phyloP scores from a whole-genome alignment of 1,139 yeast genomes.

The Geotrichum candidum region DNA sequence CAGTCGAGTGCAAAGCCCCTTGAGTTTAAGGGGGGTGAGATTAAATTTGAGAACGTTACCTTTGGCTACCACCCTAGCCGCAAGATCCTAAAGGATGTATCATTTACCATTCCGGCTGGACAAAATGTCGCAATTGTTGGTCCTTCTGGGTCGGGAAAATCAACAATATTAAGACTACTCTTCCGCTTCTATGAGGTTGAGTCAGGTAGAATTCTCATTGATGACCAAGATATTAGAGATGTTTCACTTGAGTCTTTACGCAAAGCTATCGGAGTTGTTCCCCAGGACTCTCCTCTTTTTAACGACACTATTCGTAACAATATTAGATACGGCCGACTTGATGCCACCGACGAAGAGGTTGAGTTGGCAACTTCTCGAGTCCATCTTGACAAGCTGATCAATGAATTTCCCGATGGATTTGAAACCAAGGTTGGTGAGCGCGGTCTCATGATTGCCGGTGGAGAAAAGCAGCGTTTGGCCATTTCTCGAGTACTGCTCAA shows the following conservation, averaged over 20 bases:
- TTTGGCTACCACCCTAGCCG: conserved; percentile 89
- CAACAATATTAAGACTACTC: conserved; percentile 75
- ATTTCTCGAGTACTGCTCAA: conserved; percentile 83
- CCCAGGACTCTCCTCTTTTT: conserved; percentile 95
- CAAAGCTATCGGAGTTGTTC: conserved; percentile 79
- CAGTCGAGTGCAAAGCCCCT: conserved; percentile 57
- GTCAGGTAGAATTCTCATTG: conserved; percentile 71
- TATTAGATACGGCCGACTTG: conserved; percentile 75
- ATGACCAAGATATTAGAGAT: conserved; percentile 80
- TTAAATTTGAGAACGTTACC: conserved; percentile 81
- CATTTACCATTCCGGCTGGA: conserved; percentile 87
- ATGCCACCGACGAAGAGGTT: conserved; percentile 71
- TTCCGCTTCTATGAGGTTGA: conserved; percentile 86
- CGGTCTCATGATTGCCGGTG: conserved; percentile 99
- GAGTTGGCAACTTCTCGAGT: conserved; percentile 58
- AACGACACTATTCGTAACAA: conserved; percentile 86
- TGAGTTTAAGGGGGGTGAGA: conserved; percentile 56
- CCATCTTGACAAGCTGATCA: conserved; percentile 56
- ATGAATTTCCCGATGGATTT: conserved; percentile 74
- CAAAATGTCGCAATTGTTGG: conserved; percentile 89
- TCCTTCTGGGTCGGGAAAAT: conserved; percentile 92
- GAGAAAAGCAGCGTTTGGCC: conserved; percentile 93
- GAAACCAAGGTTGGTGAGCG: conserved; percentile 92
- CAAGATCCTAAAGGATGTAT: conserved; percentile 73
- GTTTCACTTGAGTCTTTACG: conserved; percentile 74